These are phyloP conservation scores for Colletotrichum lini DNA, from an alignment of 2,329 filamentous ascomycete species.

Conservation along the genomic window DNA sequence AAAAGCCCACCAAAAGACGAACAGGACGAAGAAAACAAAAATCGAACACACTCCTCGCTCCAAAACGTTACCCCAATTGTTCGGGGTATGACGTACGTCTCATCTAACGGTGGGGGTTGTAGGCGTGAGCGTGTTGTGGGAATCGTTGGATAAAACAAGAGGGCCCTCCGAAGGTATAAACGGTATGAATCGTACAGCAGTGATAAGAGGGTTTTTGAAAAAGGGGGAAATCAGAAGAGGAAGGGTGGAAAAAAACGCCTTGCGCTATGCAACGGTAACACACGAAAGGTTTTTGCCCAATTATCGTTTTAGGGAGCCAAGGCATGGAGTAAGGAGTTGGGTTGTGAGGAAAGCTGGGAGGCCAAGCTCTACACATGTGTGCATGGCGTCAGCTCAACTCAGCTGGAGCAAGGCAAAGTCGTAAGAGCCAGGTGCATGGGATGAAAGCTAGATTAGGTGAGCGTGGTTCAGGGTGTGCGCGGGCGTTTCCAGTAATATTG, in stretches of 20 bases:
- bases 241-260: slow-evolving; percentile 34
- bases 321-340: slow-evolving; percentile 32
- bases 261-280: slow-evolving; percentile 43
- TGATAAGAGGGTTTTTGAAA: slow-evolving; percentile 7
- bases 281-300: slow-evolving; percentile 28
- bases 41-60: slow-evolving; percentile 28
- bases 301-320: slow-evolving; percentile 28
- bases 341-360: slow-evolving; percentile 1
- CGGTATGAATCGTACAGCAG: slow-evolving; percentile 32
- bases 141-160: slow-evolving; percentile 38
- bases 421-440: slow-evolving; percentile 14
- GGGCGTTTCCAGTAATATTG: slow-evolving; percentile 81
- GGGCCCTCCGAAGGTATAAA: slow-evolving; percentile 39
- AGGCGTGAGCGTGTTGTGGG: slow-evolving; percentile 20
- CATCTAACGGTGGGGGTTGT: slow-evolving; percentile 27
- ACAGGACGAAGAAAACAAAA: slow-evolving; percentile 12
- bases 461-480: slow-evolving; percentile 65
- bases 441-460: slow-evolving; percentile 2
- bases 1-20: slow-evolving; percentile 8
- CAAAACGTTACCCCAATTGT: slow-evolving; percentile 26
- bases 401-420: slow-evolving; percentile 26
- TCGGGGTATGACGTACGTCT: slow-evolving; percentile 22
- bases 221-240: slow-evolving; percentile 15
- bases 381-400: slow-evolving; percentile 24
- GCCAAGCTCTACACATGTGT: slow-evolving; percentile 7